phyloP scores from a whole-genome alignment of 2,329 filamentous ascomycete genomes.

The Fusarium palustre region DNA sequence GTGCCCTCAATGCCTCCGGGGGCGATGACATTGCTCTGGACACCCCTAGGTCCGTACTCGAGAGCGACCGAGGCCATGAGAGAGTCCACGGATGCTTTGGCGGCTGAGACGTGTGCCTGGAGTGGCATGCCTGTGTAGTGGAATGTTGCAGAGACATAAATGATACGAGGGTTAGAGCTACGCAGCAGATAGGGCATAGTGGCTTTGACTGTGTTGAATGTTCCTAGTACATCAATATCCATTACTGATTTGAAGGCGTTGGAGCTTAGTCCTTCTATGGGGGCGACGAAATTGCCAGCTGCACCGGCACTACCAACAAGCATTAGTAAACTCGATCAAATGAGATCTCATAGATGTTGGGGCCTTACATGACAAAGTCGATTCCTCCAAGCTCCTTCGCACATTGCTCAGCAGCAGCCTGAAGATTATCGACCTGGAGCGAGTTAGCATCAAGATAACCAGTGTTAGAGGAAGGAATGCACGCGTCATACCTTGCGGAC shows the following conservation, averaged over 20 bases:
- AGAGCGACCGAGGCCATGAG: constrained; percentile 83
- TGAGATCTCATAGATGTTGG: constrained; percentile 5
- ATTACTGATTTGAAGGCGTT: constrained; percentile 97
- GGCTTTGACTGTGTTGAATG: constrained; percentile 94
- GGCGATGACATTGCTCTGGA: constrained; percentile 89
- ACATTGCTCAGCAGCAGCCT: constrained; percentile 81
- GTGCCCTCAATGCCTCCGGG: constrained; percentile 89
- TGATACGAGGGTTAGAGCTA: constrained; percentile 82
- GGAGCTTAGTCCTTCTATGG: constrained; percentile 81
- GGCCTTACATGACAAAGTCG: constrained; percentile 86
- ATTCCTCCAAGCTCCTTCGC: constrained; percentile 86
- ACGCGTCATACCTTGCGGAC: constrained; percentile 73
- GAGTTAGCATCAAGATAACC: constrained; percentile 4
- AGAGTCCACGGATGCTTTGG: constrained; percentile 91
- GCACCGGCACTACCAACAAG: constrained; percentile 78
- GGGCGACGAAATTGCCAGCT: constrained; percentile 93
- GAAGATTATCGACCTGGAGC: constrained; percentile 48
- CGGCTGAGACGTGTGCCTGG: constrained; percentile 89
- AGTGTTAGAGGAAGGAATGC: background rate
- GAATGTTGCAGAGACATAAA: constrained; percentile 90
- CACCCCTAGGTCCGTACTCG: constrained; percentile 88
- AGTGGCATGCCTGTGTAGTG: constrained; percentile 89
- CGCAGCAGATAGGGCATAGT: constrained; percentile 83
- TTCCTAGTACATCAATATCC: constrained; percentile 94
- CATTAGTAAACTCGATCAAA: constrained; percentile 1